A percentile compares a stretch with the other conserved stretches of the same genome.
Conservation (phyloP, 345 rosid genomes). For the Salix suchowensis region DNA sequence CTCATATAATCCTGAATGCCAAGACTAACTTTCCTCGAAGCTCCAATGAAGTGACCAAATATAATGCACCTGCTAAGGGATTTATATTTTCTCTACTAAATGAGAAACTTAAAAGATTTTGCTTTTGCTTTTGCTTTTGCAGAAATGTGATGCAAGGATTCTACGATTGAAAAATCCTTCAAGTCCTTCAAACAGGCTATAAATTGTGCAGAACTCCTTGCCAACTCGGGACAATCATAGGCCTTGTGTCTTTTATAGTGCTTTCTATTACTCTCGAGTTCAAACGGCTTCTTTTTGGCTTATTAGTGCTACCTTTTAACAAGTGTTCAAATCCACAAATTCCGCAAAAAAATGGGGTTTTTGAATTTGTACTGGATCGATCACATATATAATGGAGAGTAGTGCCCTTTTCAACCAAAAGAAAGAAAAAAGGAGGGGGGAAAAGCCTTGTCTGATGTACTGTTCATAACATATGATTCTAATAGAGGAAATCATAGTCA, state of each 20-base stretch:
- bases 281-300: too few species aligned
- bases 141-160: conserved; percentile 23
- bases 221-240: neutral
- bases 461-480: too few species aligned
- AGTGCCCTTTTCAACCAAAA: neutral
- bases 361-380: neutral
- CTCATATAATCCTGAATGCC: too few species aligned
- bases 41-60: neutral
- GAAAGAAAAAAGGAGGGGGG: neutral
- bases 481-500: too few species aligned
- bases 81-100: too few species aligned
- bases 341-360: neutral
- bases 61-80: neutral
- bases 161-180: neutral
- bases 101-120: neutral
- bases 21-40: too few species aligned
- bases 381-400: neutral
- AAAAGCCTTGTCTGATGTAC: neutral
- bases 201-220: neutral
- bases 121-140: conserved; percentile 11
- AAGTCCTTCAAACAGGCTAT: neutral
- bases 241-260: neutral
- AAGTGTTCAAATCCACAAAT: neutral
- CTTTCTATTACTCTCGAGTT: neutral
- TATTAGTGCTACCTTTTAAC: neutral